phyloP scores from a whole-genome alignment of 441 rosid genomes.

The Erodium texanum region DNA sequence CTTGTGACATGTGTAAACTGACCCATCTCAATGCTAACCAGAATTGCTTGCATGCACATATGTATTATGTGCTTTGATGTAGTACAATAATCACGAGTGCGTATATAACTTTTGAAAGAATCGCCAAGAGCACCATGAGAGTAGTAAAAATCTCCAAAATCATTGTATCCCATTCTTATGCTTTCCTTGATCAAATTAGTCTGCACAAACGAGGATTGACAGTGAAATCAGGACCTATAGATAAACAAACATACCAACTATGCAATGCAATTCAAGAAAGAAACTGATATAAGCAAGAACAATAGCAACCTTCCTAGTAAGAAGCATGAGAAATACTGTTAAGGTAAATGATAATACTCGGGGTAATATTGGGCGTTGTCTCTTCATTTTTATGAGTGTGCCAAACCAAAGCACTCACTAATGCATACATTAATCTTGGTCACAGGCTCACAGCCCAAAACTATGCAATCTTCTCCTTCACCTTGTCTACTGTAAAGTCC shows the following conservation, averaged over 20 bases:
- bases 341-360: background rate
- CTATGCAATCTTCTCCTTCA: background rate
- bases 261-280: background rate
- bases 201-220: constrained; percentile 29
- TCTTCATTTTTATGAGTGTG: background rate
- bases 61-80: constrained; percentile 84
- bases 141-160: constrained; percentile 91
- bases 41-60: constrained; percentile 91
- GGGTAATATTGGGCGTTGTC: background rate
- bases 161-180: constrained; percentile 98
- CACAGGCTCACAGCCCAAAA: background rate
- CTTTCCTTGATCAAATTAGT: constrained; percentile 96
- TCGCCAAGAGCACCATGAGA: constrained; percentile 77
- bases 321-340: background rate
- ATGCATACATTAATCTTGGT: background rate
- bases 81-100: constrained; percentile 95
- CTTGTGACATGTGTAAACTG: constrained; percentile 89
- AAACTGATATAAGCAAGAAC: background rate
- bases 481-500: background rate
- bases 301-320: background rate
- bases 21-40: constrained; percentile 96
- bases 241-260: background rate
- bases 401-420: background rate
- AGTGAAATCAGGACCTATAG: background rate
- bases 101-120: constrained; percentile 76